Percentiles rank a stretch among this genome's conserved stretches.
Evolutionary conservation across 2,329 filamentous ascomycete genomes (phyloP).

Genomic region (Ceratocystis smalleyi): DNA sequence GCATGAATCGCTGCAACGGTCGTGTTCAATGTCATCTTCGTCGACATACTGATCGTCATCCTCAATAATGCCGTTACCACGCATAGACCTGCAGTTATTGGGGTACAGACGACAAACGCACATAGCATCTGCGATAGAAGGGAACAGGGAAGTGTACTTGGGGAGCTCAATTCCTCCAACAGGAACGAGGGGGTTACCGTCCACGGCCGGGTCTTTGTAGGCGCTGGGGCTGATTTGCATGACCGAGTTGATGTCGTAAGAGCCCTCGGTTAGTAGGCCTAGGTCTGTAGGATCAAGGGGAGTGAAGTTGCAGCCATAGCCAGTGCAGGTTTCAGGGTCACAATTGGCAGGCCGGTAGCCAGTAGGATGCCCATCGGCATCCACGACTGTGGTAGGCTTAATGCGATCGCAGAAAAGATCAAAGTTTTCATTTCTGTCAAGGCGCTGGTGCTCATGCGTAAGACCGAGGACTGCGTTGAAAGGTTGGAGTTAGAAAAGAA

Average conservation of each 20-base stretch:
- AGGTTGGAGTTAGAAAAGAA: background rate
- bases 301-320: slow-evolving; percentile 15
- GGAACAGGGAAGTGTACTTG: background rate
- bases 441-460: slow-evolving; percentile 12
- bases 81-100: background rate
- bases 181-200: background rate
- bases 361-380: background rate
- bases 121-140: slow-evolving; percentile 5
- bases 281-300: background rate
- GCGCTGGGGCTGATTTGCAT: slow-evolving; percentile 14
- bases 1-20: slow-evolving; percentile 8
- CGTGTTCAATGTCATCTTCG: slow-evolving; percentile 1
- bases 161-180: background rate
- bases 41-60: slow-evolving; percentile 10
- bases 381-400: background rate
- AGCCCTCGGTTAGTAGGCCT: background rate
- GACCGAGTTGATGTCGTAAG: slow-evolving; percentile 12
- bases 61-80: slow-evolving; percentile 14
- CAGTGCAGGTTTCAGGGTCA: slow-evolving; percentile 8
- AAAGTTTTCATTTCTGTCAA: slow-evolving; percentile 7
- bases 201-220: background rate
- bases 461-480: slow-evolving; percentile 12
- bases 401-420: slow-evolving; percentile 10
- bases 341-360: slow-evolving; percentile 4
- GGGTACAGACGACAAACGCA: slow-evolving; percentile 11